Evolutionary conservation across 441 rosid genomes (phyloP).

Genomic region (Breynia disticha): DNA sequence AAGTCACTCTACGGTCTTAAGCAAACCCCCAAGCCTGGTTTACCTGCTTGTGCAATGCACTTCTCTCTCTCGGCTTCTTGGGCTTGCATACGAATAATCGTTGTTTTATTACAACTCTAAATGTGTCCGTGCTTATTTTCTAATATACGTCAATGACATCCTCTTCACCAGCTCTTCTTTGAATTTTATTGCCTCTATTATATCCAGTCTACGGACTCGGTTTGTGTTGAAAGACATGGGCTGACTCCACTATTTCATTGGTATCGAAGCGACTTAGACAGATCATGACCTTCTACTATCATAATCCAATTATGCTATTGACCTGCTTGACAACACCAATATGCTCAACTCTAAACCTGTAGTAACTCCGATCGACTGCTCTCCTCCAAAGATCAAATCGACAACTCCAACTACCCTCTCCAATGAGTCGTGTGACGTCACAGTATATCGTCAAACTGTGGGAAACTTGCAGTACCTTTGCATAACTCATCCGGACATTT

Average conservation of each 20-base stretch:
- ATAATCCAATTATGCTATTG: too few relatives aligned
- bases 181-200: too few relatives aligned
- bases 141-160: conserved; percentile 4
- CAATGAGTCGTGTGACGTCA: neutral
- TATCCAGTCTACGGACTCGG: neutral
- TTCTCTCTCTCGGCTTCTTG: neutral
- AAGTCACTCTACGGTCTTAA: neutral
- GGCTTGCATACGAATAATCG: too few relatives aligned
- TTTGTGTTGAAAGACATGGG: neutral
- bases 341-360: too few relatives aligned
- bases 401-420: too few relatives aligned
- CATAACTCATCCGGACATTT: neutral
- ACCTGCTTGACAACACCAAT: too few relatives aligned
- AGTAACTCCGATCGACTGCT: neutral
- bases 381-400: too few relatives aligned
- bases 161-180: neutral
- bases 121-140: neutral
- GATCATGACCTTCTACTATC: too few relatives aligned
- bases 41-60: neutral
- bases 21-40: neutral
- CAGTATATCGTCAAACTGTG: neutral
- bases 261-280: neutral
- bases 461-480: neutral
- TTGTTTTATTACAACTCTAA: too few relatives aligned
- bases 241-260: neutral